Base-by-base conservation (phyloP, 2,329 filamentous ascomycete genomes). In the Fusarium sp. region DNA sequence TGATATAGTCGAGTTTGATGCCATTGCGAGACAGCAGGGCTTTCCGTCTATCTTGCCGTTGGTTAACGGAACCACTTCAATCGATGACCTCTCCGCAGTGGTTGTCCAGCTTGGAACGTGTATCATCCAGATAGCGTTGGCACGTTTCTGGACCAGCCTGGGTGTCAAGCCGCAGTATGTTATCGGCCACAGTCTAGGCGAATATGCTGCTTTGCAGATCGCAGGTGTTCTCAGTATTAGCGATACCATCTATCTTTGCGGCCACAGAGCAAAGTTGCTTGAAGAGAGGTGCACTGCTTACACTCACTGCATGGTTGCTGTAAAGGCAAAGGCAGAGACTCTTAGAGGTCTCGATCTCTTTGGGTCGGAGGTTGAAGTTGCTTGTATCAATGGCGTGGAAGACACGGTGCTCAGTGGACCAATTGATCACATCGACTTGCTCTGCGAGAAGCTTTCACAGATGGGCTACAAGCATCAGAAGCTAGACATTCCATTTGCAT, bases 211-310 rank as follows among this genome's bases (percentile, higher is more conserved):
- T 19, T 80, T 90, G 0, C 78, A 86, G 65, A 81, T 85, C n/a
- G 85, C 88, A 40, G 88, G 87, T 32, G 86, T 89, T 23, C 79
- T 90, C n/a, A 87, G 86, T 7, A 83, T 82, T n/a, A 80, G 79
- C 46, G 88, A 90, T 72, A 83, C 85, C 69, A 80, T 92, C 17
- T 86, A 85, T 36, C 79, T 91, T 1, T 86, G 89, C 30, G 89
- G 89, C 8, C 70, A 78, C n/a, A 26, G 55, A 6, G 55, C 55
- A 4, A 51, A 1, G 1, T 11, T 58, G 0, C 30, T 58, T 1
- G 26, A 45, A 0, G n/a, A 46, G 20, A 32, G n/a, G 14, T 58
- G 55, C 4, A 39, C 40, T 6, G 32, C 42, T 2, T 70, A 75
- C 3, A 74, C 55, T 0, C 42, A 39, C 11, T 38, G 48, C 1